These are phyloP conservation scores for Wickerhamiella australiensis DNA, from an alignment of 805 yeast species.

Conservation along the genomic window DNA sequence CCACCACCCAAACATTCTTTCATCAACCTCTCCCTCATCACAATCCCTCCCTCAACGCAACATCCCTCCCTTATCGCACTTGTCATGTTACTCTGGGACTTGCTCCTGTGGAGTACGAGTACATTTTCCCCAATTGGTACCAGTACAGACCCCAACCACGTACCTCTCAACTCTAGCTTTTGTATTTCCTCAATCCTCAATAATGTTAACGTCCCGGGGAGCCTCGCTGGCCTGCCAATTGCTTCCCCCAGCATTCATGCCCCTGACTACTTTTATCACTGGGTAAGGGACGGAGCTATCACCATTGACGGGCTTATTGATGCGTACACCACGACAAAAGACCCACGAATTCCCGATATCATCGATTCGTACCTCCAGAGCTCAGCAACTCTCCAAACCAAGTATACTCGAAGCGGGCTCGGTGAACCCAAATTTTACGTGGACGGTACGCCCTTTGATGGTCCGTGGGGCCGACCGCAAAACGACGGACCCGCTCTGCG, in stretches of 20 bases:
- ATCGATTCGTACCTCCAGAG: slow-evolving; percentile 54
- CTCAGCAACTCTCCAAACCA: slow-evolving; percentile 48
- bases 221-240: slow-evolving; percentile 56
- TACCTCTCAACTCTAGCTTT: not conserved
- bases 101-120: not conserved
- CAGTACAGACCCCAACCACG: not conserved
- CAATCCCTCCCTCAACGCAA: too few relatives aligned
- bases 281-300: slow-evolving; percentile 86
- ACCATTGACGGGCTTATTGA: slow-evolving; percentile 47
- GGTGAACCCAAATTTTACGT: slow-evolving; percentile 86
- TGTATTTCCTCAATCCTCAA: not conserved
- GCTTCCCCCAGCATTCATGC: slow-evolving; percentile 64
- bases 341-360: slow-evolving; percentile 18
- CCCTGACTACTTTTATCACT: slow-evolving; percentile 81
- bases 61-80: too few relatives aligned
- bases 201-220: slow-evolving; percentile 13
- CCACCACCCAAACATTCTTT: too few relatives aligned
- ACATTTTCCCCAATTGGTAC: not conserved
- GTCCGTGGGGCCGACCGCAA: slow-evolving; percentile 89
- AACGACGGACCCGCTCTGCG: slow-evolving; percentile 89
- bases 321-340: slow-evolving; percentile 13
- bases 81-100: not conserved
- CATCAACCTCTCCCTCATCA: too few relatives aligned
- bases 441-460: slow-evolving; percentile 50
- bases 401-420: slow-evolving; percentile 61